phyloP scores from a whole-genome alignment of 176 grass and related monocot species.

The Carex myosuroides region DNA sequence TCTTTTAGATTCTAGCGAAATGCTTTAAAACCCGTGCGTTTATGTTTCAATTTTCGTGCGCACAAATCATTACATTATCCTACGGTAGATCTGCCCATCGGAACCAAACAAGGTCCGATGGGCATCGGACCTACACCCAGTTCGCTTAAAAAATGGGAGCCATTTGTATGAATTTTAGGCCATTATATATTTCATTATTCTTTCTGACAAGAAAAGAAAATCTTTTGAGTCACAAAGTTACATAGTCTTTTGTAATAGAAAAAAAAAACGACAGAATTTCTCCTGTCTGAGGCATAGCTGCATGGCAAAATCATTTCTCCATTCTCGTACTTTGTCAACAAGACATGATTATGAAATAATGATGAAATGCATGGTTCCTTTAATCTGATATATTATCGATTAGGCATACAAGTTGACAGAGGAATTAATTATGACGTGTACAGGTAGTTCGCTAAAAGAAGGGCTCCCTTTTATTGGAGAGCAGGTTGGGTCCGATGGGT shows the following conservation, averaged over 20 bases:
- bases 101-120: too few species aligned
- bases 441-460: background rate
- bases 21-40: too few species aligned
- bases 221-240: background rate
- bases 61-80: too few species aligned
- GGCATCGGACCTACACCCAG: too few species aligned
- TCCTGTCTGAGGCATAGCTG: background rate
- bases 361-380: background rate
- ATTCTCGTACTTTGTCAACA: background rate
- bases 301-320: background rate
- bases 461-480: too few species aligned
- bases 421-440: background rate
- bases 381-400: background rate
- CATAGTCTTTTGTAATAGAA: background rate
- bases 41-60: too few species aligned
- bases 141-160: background rate
- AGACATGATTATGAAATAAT: slow-evolving; percentile 1
- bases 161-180: background rate
- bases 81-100: too few species aligned
- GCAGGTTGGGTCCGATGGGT: too few species aligned
- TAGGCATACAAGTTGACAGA: background rate
- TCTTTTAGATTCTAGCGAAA: too few species aligned
- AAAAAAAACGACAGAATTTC: background rate
- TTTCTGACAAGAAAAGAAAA: background rate
- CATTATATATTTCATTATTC: background rate